Evolutionary conservation across 805 yeast genomes (phyloP).

Genomic region (Ogataea saltuana): DNA sequence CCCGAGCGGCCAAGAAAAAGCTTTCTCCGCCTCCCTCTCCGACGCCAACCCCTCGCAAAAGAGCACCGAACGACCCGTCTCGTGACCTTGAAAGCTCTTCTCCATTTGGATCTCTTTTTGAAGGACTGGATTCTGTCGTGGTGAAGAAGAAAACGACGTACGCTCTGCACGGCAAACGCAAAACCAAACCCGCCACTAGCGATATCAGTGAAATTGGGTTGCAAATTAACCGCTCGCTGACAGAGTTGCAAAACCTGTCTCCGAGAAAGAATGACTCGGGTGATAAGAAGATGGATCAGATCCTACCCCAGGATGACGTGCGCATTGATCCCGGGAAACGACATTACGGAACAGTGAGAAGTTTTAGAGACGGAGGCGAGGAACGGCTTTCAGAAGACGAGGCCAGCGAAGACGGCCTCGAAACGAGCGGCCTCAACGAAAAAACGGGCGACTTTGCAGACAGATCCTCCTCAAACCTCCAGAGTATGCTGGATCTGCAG

Average conservation of each 20-base stretch:
- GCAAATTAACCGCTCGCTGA: conserved; percentile 1
- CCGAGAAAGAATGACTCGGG: too few species aligned
- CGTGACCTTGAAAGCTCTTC: not conserved
- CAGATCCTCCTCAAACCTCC: conserved; percentile 10
- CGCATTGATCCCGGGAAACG: too few species aligned
- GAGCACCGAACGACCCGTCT: not conserved
- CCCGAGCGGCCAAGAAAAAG: not conserved
- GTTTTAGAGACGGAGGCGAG: conserved; percentile 26
- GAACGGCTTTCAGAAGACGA: conserved; percentile 13
- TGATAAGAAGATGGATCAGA: too few species aligned
- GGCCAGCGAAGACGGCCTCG: conserved; percentile 19
- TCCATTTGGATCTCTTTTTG: conserved; percentile 4
- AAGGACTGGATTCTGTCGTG: not conserved
- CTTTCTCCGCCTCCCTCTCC: conserved; percentile 1
- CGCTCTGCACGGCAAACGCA: not conserved
- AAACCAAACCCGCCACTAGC: not conserved
- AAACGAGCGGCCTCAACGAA: not conserved
- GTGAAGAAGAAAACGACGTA: conserved; percentile 2
- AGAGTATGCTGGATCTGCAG: conserved; percentile 32
- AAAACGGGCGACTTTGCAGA: not conserved
- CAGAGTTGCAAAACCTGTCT: conserved; percentile 1
- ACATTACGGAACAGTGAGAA: conserved; percentile 35
- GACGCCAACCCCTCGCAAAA: not conserved
- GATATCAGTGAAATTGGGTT: conserved; percentile 1
- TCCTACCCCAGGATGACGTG: too few species aligned